A percentile compares a stretch with the other conserved stretches of the same genome.
Evolutionary conservation across 495 filamentous ascomycete genomes (phyloP).

Genomic region (Xylaria intraflava): DNA sequence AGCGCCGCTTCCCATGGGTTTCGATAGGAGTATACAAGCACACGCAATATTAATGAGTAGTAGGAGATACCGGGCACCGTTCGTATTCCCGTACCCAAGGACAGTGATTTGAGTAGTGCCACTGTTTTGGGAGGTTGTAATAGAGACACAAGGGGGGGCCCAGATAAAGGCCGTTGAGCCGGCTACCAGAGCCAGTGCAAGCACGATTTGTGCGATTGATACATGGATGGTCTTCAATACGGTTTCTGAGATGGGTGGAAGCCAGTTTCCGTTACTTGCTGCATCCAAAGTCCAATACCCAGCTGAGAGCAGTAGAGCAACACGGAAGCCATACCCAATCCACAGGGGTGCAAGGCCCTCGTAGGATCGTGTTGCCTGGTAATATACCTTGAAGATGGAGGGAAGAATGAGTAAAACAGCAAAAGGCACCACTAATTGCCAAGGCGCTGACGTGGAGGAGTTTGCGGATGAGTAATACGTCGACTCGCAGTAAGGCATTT

Average conservation of each 20-base stretch:
- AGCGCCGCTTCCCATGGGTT: constrained; percentile 87
- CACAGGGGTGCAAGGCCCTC: constrained; percentile 75
- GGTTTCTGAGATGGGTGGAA: constrained; percentile 47
- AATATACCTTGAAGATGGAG: constrained; percentile 69
- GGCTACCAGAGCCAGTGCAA: constrained; percentile 65
- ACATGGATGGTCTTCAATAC: constrained; percentile 66
- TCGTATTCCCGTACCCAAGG: constrained; percentile 83
- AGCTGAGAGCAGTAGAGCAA: constrained; percentile 67
- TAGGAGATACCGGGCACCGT: constrained; percentile 86
- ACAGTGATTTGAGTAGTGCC: constrained; percentile 56
- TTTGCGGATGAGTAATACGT: constrained; percentile 91
- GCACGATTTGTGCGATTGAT: constrained; percentile 64
- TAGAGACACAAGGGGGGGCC: constrained; percentile 66
- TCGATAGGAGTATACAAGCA: constrained; percentile 73
- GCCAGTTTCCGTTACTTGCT: constrained; percentile 84
- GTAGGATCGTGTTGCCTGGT: constrained; percentile 69
- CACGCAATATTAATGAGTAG: constrained; percentile 71
- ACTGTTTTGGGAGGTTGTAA: constrained; percentile 38
- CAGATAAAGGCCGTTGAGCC: constrained; percentile 65
- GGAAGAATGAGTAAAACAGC: constrained; percentile 67
- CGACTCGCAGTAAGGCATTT: constrained; percentile 93
- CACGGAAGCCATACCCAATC: constrained; percentile 74
- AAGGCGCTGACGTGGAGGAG: constrained; percentile 86
- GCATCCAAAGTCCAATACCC: constrained; percentile 87
- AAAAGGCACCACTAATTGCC: constrained; percentile 81